Conservation (phyloP, 1,284 basidiomycete species). For the Ceratobasidium sp. region DNA sequence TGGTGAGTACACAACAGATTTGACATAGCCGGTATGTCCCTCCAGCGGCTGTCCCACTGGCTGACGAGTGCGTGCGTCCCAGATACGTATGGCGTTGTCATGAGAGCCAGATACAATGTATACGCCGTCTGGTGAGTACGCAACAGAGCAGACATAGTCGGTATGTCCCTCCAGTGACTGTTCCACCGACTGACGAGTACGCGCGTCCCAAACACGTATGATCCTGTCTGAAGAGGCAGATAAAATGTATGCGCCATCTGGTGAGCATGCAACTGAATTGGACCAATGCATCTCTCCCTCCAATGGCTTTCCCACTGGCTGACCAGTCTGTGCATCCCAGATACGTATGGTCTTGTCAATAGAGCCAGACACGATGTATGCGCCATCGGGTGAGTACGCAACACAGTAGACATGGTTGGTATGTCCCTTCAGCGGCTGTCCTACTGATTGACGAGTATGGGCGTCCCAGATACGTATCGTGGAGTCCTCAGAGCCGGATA, state of each 20-base stretch:
- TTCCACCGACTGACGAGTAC: not conserved
- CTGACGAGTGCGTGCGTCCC: not conserved
- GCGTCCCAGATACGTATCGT: constrained; percentile 45
- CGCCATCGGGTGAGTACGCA: constrained; percentile 37
- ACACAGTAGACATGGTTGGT: not conserved
- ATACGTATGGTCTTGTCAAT: constrained; percentile 19
- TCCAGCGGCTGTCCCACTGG: not conserved
- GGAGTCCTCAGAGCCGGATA: constrained; percentile 34
- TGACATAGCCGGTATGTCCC: constrained; percentile 14
- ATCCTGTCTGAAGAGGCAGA: constrained; percentile 38
- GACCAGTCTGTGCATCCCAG: constrained; percentile 23
- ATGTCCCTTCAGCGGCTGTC: not conserved
- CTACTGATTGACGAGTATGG: not conserved
- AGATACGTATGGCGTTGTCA: constrained; percentile 19
- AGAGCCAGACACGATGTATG: constrained; percentile 26
- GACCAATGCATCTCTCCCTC: constrained; percentile 33
- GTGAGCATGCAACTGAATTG: constrained; percentile 22
- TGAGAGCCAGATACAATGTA: constrained; percentile 20
- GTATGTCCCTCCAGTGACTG: constrained; percentile 21
- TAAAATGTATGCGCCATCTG: constrained; percentile 24
- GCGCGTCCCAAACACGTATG: constrained; percentile 29
- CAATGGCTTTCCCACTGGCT: not conserved
- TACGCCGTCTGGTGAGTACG: constrained; percentile 25
- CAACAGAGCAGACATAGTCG: not conserved
- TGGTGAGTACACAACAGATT: constrained; percentile 24